These are phyloP conservation scores for Apiospora koreana DNA, from an alignment of 2,329 filamentous ascomycete genomes.

Conservation along the genomic window DNA sequence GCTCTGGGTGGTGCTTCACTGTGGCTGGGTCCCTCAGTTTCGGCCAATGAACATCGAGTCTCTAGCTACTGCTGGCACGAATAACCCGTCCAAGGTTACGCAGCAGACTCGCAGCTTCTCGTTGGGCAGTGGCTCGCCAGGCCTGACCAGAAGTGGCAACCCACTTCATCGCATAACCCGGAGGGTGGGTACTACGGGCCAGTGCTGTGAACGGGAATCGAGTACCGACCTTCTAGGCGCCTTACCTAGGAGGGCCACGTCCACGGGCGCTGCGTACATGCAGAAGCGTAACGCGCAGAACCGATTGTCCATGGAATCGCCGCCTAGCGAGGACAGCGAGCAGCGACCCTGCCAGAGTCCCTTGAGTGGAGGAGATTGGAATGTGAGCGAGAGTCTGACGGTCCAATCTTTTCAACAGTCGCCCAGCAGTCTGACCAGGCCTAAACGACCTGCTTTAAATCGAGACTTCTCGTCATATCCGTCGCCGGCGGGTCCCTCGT, in stretches of 20 bases:
- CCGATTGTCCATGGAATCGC: background rate
- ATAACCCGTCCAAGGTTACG: background rate
- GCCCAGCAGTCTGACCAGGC: background rate
- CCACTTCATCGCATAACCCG: constrained; percentile 20
- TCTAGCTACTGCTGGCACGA: constrained; percentile 17
- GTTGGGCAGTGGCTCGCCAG: constrained; percentile 8
- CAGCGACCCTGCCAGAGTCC: constrained; percentile 15
- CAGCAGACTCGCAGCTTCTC: constrained; percentile 8
- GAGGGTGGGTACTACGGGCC: constrained; percentile 17
- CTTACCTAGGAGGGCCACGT: constrained; percentile 43
- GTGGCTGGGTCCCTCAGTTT: constrained; percentile 43
- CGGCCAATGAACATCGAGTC: constrained; percentile 28
- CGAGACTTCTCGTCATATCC: background rate
- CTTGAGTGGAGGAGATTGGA: background rate
- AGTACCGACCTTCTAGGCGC: background rate
- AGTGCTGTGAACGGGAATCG: background rate
- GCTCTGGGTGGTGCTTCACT: constrained; percentile 51
- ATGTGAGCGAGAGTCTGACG: background rate
- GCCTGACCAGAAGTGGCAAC: constrained; percentile 13
- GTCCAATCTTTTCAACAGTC: background rate
- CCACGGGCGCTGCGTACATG: constrained; percentile 49
- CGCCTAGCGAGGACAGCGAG: constrained; percentile 14
- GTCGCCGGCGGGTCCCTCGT: background rate
- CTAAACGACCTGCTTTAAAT: background rate
- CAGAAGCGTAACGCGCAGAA: constrained; percentile 34